Evolutionary conservation across 2,329 filamentous ascomycete genomes (phyloP).

Genomic region (Aspergillus fischeri): DNA sequence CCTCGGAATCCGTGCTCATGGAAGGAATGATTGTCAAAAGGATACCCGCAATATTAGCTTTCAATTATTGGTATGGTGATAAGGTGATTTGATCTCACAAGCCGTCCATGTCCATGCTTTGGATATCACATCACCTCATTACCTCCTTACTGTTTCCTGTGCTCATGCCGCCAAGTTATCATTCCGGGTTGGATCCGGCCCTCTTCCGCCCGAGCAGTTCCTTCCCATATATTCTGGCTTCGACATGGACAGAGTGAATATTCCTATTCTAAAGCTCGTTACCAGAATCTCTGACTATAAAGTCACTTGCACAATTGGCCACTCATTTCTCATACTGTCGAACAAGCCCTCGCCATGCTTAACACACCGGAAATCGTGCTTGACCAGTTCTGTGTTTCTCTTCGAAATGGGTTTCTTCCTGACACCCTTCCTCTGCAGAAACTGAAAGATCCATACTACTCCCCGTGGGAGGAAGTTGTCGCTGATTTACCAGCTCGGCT

Average conservation of each 20-base stretch:
- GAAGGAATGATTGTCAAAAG: not conserved
- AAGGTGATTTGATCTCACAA: not conserved
- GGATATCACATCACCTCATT: not conserved
- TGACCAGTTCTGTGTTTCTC: constrained; percentile 62
- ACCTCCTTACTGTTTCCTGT: not conserved
- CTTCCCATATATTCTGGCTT: not conserved
- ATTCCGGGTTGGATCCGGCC: not conserved
- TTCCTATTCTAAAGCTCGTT: not conserved
- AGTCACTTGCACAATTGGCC: not conserved
- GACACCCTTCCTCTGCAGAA: constrained; percentile 67
- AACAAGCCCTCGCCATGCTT: constrained; percentile 19
- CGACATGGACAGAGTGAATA: not conserved
- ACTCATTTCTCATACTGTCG: not conserved
- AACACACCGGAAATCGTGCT: constrained; percentile 39
- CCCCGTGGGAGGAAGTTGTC: constrained; percentile 79
- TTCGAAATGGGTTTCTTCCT: constrained; percentile 74
- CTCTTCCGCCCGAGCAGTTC: not conserved
- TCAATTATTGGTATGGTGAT: not conserved
- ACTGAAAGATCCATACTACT: constrained; percentile 79
- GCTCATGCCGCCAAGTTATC: not conserved
- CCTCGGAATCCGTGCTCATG: constrained; percentile 8
- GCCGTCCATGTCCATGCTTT: not conserved
- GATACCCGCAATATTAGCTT: not conserved
- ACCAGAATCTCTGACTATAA: not conserved
- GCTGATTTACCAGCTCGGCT: constrained; percentile 75